phyloP scores from a whole-genome alignment of 2,329 filamentous ascomycete species.

The Fusarium ambrosium region DNA sequence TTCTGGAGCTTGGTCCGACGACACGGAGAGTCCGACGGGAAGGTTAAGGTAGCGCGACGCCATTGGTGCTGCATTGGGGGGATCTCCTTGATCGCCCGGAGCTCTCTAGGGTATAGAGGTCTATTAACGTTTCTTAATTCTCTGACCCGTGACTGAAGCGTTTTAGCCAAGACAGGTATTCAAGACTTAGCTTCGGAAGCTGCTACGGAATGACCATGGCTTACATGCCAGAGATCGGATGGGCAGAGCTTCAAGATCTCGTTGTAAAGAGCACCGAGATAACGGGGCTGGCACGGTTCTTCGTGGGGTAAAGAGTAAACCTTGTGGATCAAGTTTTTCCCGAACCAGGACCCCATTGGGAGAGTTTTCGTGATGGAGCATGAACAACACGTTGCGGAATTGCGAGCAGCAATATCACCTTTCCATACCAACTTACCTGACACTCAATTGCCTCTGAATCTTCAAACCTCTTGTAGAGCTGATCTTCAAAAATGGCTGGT shows the following conservation, averaged over 20 bases:
- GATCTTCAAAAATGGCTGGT: constrained; percentile 40
- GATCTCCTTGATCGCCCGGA: neutral
- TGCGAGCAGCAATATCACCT: neutral
- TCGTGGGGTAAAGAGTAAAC: constrained; percentile 19
- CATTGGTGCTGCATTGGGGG: neutral
- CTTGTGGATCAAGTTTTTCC: constrained; percentile 47
- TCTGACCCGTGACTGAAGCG: neutral
- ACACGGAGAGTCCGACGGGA: constrained; percentile 23
- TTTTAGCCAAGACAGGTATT: neutral
- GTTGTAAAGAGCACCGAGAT: constrained; percentile 1
- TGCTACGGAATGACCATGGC: neutral
- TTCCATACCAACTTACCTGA: constrained; percentile 7
- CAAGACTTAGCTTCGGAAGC: neutral
- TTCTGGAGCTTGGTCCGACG: neutral
- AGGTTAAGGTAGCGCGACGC: neutral
- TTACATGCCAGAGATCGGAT: neutral
- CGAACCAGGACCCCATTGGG: constrained; percentile 30
- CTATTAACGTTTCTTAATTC: neutral
- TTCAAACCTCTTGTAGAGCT: neutral
- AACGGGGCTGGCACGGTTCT: constrained; percentile 1
- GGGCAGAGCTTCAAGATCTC: neutral
- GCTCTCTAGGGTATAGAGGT: neutral
- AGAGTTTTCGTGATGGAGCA: constrained; percentile 16
- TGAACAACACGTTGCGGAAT: constrained; percentile 26
- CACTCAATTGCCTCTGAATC: neutral